Percentiles rank a stretch among this genome's conserved stretches.
Evolutionary conservation across 2,329 filamentous ascomycete species (phyloP).

Genomic region (Paracorniculantispora psalliotae): DNA sequence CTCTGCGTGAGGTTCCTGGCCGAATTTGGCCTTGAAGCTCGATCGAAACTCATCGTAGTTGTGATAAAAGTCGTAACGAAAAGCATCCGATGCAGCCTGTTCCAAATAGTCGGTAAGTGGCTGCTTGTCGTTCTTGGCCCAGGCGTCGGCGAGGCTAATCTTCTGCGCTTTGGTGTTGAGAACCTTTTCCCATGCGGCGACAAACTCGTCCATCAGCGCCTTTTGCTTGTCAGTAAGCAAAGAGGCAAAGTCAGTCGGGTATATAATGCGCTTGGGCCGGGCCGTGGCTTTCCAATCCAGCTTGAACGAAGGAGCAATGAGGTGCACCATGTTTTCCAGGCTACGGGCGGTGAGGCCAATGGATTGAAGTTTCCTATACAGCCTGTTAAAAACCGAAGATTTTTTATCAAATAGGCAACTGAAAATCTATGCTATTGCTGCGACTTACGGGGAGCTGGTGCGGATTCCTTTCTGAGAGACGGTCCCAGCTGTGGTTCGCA

Average conservation of each 20-base stretch:
- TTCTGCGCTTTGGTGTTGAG: slow-evolving; percentile 17
- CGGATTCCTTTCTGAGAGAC: slow-evolving; percentile 16
- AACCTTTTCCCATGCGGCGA: slow-evolving; percentile 21
- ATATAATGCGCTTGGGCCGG: slow-evolving; percentile 20
- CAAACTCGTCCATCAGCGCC: slow-evolving; percentile 19
- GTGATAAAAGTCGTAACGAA: slow-evolving; percentile 31
- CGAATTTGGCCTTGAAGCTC: slow-evolving; percentile 22
- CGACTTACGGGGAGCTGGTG: slow-evolving; percentile 21
- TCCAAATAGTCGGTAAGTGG: slow-evolving; percentile 25
- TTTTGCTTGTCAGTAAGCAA: slow-evolving; percentile 11
- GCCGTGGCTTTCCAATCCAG: background rate
- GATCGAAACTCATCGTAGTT: slow-evolving; percentile 25
- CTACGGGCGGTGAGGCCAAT: slow-evolving; percentile 22
- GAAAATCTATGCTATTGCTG: too few species aligned
- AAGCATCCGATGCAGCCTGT: slow-evolving; percentile 27
- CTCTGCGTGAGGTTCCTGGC: slow-evolving; percentile 25
- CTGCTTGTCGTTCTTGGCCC: slow-evolving; percentile 19
- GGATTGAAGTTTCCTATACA: slow-evolving; percentile 18
- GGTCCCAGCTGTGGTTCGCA: slow-evolving; percentile 19
- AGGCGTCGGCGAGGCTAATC: slow-evolving; percentile 18
- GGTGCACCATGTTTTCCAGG: slow-evolving; percentile 21
- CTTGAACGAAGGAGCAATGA: slow-evolving; percentile 17
- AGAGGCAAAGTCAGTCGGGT: slow-evolving; percentile 21
- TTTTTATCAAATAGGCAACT: too few species aligned
- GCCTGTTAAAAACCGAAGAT: background rate